Percentiles rank a stretch among this genome's conserved stretches.
Conservation (phyloP, 2,329 filamentous ascomycete species). For the Dactylonectria estremocensis region DNA sequence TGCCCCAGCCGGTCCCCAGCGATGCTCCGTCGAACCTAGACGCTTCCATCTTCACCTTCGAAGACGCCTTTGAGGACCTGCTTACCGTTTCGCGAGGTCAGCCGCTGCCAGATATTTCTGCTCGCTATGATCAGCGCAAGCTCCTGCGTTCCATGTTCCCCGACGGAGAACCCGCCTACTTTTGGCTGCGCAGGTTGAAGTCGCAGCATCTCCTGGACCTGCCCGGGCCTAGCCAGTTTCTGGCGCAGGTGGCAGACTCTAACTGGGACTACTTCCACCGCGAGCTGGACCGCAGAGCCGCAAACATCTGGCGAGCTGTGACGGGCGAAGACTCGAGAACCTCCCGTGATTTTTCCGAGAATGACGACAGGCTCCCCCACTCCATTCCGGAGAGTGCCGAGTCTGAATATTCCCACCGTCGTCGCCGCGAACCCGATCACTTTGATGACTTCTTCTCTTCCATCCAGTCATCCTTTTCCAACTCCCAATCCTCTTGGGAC, state of each 20-base stretch:
- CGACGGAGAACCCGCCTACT: constrained; percentile 57
- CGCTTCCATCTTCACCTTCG: constrained; percentile 63
- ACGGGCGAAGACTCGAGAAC: constrained; percentile 31
- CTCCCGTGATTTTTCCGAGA: constrained; percentile 26
- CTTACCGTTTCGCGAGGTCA: constrained; percentile 62
- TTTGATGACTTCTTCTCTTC: constrained; percentile 61
- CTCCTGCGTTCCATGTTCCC: constrained; percentile 58
- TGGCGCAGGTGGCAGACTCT: constrained; percentile 33
- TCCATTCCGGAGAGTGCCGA: constrained; percentile 21
- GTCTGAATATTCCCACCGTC: constrained; percentile 27
- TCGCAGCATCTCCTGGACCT: constrained; percentile 56
- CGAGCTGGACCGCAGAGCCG: constrained; percentile 49
- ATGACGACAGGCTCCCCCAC: constrained; percentile 30
- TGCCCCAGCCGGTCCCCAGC: constrained; percentile 64
- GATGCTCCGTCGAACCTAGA: constrained; percentile 59
- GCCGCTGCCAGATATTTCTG: constrained; percentile 58
- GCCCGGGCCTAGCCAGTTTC: constrained; percentile 42
- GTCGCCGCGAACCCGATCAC: constrained; percentile 47
- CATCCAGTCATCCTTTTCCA: constrained; percentile 56
- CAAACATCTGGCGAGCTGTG: constrained; percentile 48
- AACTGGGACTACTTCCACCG: constrained; percentile 52
- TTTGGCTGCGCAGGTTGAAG: constrained; percentile 59
- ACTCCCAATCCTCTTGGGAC: constrained; percentile 58
- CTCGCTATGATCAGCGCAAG: constrained; percentile 54
- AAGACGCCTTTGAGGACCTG: constrained; percentile 72